Conservation (phyloP, 176 grass and related monocot genomes). For the Poa annua region DNA sequence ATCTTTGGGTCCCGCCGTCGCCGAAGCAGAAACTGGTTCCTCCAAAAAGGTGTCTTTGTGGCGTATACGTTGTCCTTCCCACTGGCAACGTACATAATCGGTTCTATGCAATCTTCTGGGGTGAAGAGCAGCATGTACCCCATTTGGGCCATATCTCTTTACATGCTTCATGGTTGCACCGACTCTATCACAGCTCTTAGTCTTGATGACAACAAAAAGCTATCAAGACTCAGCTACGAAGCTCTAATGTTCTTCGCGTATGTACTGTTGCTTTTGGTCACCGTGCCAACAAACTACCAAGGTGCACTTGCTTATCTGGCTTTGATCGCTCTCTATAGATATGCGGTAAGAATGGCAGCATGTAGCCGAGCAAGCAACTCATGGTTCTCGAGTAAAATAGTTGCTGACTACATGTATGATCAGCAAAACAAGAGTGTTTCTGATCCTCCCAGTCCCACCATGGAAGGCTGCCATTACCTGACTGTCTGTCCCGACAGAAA, state of each 20-base stretch:
- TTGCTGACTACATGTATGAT: constrained; percentile 39
- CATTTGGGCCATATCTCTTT: not conserved
- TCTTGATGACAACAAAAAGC: not conserved
- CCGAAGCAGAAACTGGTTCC: not conserved
- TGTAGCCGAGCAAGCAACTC: not conserved
- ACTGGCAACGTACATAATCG: not conserved
- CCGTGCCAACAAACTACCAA: not conserved
- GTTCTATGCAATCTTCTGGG: not conserved
- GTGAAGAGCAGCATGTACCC: not conserved
- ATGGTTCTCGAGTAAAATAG: not conserved
- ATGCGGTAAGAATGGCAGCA: not conserved
- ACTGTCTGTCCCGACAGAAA: not conserved
- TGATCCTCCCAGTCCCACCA: not conserved
- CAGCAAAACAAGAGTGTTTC: not conserved
- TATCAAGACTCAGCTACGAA: not conserved
- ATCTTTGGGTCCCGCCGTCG: not conserved
- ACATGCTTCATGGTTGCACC: not conserved
- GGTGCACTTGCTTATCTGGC: not conserved
- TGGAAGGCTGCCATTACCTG: constrained; percentile 27
- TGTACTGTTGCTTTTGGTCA: not conserved
- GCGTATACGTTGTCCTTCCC: not conserved
- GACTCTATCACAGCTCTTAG: not conserved
- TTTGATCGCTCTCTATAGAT: fast-evolving
- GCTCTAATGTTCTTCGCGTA: not conserved
- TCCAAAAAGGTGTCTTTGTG: not conserved